Conservation (phyloP, 2,329 filamentous ascomycete genomes). For the Trichoderma polysporum region DNA sequence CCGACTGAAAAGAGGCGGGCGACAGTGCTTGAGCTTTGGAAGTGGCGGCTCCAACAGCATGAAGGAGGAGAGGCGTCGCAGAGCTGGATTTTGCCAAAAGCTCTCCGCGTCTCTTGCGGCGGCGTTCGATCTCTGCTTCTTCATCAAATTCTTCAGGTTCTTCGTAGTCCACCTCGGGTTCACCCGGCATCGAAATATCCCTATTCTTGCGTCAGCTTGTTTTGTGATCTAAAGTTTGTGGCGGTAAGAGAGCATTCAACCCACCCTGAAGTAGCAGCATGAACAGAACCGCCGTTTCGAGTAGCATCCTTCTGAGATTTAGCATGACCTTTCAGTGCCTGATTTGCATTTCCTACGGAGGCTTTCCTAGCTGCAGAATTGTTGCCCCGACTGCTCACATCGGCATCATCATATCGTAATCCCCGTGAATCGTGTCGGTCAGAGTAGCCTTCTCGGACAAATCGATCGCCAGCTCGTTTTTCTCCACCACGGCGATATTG, state of each 20-base stretch:
- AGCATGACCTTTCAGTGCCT: slow-evolving; percentile 62
- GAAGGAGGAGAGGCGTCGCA: slow-evolving; percentile 70
- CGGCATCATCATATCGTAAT: slow-evolving; percentile 45
- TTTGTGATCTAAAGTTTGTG: neutral
- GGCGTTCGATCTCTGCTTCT: slow-evolving; percentile 79
- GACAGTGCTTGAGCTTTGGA: slow-evolving; percentile 53
- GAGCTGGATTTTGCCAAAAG: slow-evolving; percentile 80
- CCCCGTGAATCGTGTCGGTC: slow-evolving; percentile 28
- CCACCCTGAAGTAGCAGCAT: neutral
- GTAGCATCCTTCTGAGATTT: slow-evolving; percentile 59
- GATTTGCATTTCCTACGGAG: slow-evolving; percentile 58
- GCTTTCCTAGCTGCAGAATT: slow-evolving; percentile 64
- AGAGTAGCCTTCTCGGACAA: slow-evolving; percentile 33
- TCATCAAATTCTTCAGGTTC: slow-evolving; percentile 69
- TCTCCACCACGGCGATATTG: slow-evolving; percentile 40
- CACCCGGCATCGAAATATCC: slow-evolving; percentile 28
- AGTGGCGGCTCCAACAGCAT: slow-evolving; percentile 65
- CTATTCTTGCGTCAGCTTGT: slow-evolving; percentile 23
- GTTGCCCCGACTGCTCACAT: slow-evolving; percentile 44
- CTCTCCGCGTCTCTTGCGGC: slow-evolving; percentile 79
- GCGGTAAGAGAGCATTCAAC: neutral
- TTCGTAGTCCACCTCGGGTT: slow-evolving; percentile 46
- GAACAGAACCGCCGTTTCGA: neutral
- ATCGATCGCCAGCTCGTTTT: slow-evolving; percentile 37
- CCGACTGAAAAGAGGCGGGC: slow-evolving; percentile 51